Evolutionary conservation across 495 filamentous ascomycete genomes (phyloP).

Genomic region (Beverwykella pulmonaria): DNA sequence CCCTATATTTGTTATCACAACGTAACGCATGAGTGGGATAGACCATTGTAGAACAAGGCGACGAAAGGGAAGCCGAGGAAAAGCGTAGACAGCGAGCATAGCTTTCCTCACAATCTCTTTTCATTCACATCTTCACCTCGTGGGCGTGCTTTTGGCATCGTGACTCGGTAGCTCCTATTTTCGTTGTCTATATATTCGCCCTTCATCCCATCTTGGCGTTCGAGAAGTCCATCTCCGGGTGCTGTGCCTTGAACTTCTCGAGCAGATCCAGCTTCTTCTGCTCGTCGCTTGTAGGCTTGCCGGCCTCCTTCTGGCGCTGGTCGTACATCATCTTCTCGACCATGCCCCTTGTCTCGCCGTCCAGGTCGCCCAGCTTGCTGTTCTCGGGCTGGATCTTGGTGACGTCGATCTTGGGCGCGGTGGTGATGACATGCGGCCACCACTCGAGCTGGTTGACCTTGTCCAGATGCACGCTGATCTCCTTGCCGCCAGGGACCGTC

Average conservation of each 20-base stretch:
- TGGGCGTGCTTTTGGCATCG: not conserved
- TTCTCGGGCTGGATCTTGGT: slow-evolving; percentile 93
- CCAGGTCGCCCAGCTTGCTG: slow-evolving; percentile 83
- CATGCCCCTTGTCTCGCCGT: slow-evolving; percentile 96
- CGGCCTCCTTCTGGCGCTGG: slow-evolving; percentile 94
- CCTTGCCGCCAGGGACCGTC: slow-evolving; percentile 67
- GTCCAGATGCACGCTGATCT: slow-evolving; percentile 88
- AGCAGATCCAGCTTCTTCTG: slow-evolving; percentile 89
- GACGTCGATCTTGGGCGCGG: slow-evolving; percentile 87
- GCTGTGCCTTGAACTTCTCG: slow-evolving; percentile 84
- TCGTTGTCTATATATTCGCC: not conserved
- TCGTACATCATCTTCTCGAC: slow-evolving; percentile 99
- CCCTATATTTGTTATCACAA: not conserved
- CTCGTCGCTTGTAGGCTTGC: slow-evolving; percentile 85
- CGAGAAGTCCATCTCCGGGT: slow-evolving; percentile 85
- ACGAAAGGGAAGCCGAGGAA: not conserved
- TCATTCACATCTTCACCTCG: not conserved
- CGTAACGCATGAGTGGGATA: too few species aligned
- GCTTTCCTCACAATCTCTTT: not conserved
- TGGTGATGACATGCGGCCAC: slow-evolving; percentile 90
- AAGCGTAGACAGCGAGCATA: too few species aligned
- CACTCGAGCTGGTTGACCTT: slow-evolving; percentile 97
- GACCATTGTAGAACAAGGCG: too few species aligned
- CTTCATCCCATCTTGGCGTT: slow-evolving; percentile 72
- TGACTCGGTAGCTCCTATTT: not conserved